phyloP scores from a whole-genome alignment of 768 basidiomycete species.

The Chlorophyllum brunneum region DNA sequence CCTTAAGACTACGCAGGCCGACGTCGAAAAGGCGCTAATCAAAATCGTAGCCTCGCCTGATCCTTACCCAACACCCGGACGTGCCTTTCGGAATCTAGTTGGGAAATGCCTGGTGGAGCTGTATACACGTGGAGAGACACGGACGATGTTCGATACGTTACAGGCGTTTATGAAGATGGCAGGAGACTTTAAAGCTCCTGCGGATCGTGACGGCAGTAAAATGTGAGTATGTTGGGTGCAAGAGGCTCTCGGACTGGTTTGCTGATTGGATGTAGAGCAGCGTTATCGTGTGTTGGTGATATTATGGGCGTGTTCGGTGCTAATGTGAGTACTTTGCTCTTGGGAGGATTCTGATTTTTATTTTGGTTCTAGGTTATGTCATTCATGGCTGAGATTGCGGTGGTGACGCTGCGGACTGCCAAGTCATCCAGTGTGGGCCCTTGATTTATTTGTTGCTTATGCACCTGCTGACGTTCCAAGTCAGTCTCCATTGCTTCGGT shows the following conservation, averaged over 20 bases:
- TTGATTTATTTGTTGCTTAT: background rate
- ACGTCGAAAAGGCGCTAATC: conserved; percentile 59
- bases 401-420: conserved; percentile 60
- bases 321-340: conserved; percentile 57
- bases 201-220: conserved; percentile 58
- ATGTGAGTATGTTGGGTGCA: conserved; percentile 44
- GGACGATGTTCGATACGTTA: conserved; percentile 83
- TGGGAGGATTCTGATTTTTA: background rate
- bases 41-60: conserved; percentile 64
- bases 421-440: conserved; percentile 68
- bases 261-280: conserved; percentile 49
- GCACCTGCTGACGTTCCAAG: conserved; percentile 2
- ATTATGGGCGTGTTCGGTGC: conserved; percentile 81
- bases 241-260: background rate
- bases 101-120: conserved; percentile 72
- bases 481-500: conserved; percentile 79
- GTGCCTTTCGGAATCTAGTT: conserved; percentile 76
- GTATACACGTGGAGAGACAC: conserved; percentile 78
- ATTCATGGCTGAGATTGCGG: conserved; percentile 81
- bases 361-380: conserved; percentile 76
- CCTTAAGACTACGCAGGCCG: conserved; percentile 59
- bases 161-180: conserved; percentile 74
- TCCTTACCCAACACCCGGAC: conserved; percentile 79
- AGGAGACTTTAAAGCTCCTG: conserved; percentile 58
- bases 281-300: conserved; percentile 85